These are phyloP conservation scores for Diplodia intermedia DNA, from an alignment of 2,329 filamentous ascomycete genomes.

Conservation along the genomic window DNA sequence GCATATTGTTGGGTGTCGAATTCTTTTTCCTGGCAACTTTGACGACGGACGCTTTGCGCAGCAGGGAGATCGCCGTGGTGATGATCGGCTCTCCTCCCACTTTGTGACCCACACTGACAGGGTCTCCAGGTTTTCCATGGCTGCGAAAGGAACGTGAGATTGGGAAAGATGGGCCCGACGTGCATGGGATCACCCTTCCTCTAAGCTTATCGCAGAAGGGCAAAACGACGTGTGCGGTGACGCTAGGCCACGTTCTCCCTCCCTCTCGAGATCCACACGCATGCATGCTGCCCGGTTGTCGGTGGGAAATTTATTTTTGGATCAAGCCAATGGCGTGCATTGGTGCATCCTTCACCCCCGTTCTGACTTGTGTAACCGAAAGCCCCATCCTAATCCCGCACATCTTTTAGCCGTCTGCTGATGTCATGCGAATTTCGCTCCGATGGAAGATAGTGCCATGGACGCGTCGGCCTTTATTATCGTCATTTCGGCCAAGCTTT, in stretches of 20 bases:
- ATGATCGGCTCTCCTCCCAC: neutral
- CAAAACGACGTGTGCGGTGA: neutral
- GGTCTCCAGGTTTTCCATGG: neutral
- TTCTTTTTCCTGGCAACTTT: neutral
- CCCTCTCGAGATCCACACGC: neutral
- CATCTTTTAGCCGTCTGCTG: slow-evolving; percentile 2
- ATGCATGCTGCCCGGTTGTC: slow-evolving; percentile 1
- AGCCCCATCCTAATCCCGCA: slow-evolving; percentile 1
- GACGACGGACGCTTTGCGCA: too few relatives aligned
- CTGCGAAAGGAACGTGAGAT: neutral
- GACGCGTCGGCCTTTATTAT: neutral
- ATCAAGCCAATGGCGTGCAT: slow-evolving; percentile 11
- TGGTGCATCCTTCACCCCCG: slow-evolving; percentile 4
- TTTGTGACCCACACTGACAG: neutral
- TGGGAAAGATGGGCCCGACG: neutral
- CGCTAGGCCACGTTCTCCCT: slow-evolving; percentile 18
- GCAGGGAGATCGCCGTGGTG: neutral
- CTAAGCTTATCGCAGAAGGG: slow-evolving; percentile 26
- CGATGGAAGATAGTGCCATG: neutral
- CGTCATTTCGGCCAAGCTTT: neutral
- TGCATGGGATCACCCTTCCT: neutral
- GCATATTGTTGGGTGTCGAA: neutral
- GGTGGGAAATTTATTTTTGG: slow-evolving; percentile 20
- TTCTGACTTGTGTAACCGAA: slow-evolving; percentile 24
- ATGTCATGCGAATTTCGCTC: slow-evolving; percentile 25